Base-by-base conservation (phyloP, 345 rosid genomes). In the Trapa bicornis region DNA sequence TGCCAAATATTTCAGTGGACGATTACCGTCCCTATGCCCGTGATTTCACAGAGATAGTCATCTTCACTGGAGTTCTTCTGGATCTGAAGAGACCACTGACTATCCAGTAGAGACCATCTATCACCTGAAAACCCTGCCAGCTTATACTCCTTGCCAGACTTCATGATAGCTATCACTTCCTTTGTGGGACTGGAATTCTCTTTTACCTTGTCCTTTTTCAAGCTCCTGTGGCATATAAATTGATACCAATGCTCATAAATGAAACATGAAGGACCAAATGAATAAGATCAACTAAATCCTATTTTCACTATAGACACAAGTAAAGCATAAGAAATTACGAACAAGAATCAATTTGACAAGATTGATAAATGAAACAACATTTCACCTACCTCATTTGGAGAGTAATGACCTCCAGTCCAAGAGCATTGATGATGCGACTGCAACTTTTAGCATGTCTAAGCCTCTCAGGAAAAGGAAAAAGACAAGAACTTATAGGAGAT, bases 361-460 rank as follows among this genome's bases (percentile, higher is more conserved):
- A 45, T 7, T 7, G 12, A 6, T 11, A 7, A 13, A 45, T 45
- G 48, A 54, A 57, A 58, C 75, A 64, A 41, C 43, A 41, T 41
- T 61, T 16, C 68, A 62, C 22, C 47, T 87, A 95, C 99, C 99
- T 91, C 90, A 91, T 86, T 73, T 84, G 90, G 58, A 95, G 89
- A 66, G 86, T 85, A 70, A 95, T 81, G 64, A 86, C 66, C 75
- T 89, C 89, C 73, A 82, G 76, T 67, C 78, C 79, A 67, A 77
- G 79, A 75, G 76, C 85, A 75, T 82, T 86, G 72, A 82, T 60
- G 38, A 95, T 74, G 50, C 35, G 70, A 39, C 82, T 83, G 71
- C 67, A 42, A 63, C 75, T 72, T 70, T 85, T 89, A 45, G 72
- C 79, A 77, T 63, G 79, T 66, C 74, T 85, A 39, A 67, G 50